A percentile compares a stretch with the other conserved stretches of the same genome.
phyloP scores from a whole-genome alignment of 2,329 filamentous ascomycete genomes.

The Diaporthe longicolla region DNA sequence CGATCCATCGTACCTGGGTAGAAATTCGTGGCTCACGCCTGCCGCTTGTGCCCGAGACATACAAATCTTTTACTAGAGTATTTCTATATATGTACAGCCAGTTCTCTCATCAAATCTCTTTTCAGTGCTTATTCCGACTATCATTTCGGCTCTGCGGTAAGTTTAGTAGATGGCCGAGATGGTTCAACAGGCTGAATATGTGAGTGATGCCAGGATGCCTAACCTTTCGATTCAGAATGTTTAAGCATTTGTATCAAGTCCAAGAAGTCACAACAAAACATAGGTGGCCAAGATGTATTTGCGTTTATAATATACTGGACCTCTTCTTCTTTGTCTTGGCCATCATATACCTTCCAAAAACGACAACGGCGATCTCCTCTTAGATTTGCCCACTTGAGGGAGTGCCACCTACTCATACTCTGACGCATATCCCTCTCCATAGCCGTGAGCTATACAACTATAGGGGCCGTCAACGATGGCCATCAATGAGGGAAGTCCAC shows the following conservation, averaged over 20 bases:
- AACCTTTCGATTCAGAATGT: no score
- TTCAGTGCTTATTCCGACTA: constrained; percentile 21
- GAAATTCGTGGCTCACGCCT: not conserved
- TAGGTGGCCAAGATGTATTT: not conserved
- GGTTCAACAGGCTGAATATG: not conserved
- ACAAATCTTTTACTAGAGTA: no score
- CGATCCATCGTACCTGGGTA: not conserved
- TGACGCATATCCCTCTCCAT: not conserved
- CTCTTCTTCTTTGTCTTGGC: not conserved
- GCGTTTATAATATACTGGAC: no score
- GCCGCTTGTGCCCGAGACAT: not conserved
- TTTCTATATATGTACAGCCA: no score
- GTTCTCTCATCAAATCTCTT: not conserved
- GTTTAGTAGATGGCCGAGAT: not conserved
- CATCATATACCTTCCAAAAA: not conserved
- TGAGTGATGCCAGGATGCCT: not conserved
- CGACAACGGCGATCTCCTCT: not conserved
- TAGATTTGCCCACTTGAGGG: no score
- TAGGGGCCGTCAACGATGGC: no score
- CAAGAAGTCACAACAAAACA: not conserved
- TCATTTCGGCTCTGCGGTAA: constrained; percentile 1
- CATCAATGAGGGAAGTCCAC: not conserved
- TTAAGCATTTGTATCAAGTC: not conserved
- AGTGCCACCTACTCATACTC: not conserved
- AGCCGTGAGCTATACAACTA: not conserved